Base-by-base conservation (phyloP, 305 asterid genomes). In the Solanum hybrid region DNA sequence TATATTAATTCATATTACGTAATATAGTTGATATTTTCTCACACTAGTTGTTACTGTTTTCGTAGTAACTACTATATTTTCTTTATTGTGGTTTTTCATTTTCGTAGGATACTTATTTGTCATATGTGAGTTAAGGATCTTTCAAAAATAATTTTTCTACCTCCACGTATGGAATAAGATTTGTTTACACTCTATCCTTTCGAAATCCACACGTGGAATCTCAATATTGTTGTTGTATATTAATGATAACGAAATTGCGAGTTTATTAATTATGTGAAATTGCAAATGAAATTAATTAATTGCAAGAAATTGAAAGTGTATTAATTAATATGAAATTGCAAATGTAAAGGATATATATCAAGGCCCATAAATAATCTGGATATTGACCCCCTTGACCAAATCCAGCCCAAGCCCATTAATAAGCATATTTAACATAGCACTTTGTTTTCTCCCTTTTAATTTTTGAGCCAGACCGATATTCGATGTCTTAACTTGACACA, bases 121-220 rank as follows among this genome's bases (percentile, higher is more conserved):
- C 1, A 5, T 26, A 67, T 11, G 3, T 0, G 3, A 67, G 29
- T 10, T 67, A 67, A 67, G 74, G 0, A n/a, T 67, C 29, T n/a
- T 67, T 10, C 1, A 0, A 5, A 11, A 26, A 26, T 71, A 71
- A 5, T 0, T 26, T 71, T 10, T 26, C 8, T 11, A 71, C 0
- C 1, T 71, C 0, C 10, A 26, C 0, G 5, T 26, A 29, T 1
- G 5, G 2, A 26, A 71, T 71, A 26, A 71, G 10, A 11, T 71
- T 0, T 13, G 5, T 13, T 1, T 71, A 24, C 16, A 24, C 4
- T 11, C 2, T 69, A 69, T 24, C 2, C 1, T 10, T 1, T 69
- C 8, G 1, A 28, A 71, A 2, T 71, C 9, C 20, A 71, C 77
- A 8, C 0, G 10, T 26, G 18, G 9, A 71, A 26, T 71, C 8